Evolutionary conservation across 169 alveolate species (phyloP).

Genomic region (Plasmodium fragile): DNA sequence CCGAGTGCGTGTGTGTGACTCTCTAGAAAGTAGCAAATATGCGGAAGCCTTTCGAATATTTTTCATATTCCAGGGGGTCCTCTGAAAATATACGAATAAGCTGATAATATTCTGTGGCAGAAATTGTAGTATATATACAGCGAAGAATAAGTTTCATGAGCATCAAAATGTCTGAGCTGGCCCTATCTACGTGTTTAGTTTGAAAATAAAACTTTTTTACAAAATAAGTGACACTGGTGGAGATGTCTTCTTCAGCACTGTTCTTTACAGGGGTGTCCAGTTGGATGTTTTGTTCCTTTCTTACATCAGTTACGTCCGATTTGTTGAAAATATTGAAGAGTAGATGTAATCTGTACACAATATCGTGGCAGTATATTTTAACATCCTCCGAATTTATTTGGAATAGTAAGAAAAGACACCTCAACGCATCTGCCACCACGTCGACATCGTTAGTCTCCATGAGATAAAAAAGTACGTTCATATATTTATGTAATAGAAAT

Average conservation of each 20-base stretch:
- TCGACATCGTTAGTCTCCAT: slow-evolving; percentile 35
- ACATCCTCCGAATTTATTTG: slow-evolving; percentile 33
- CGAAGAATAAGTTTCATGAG: slow-evolving; percentile 49
- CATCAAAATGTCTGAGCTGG: slow-evolving; percentile 19
- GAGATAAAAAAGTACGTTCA: slow-evolving; percentile 23
- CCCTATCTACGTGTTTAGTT: slow-evolving; percentile 8
- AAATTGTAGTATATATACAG: background rate
- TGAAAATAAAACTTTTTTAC: slow-evolving; percentile 47
- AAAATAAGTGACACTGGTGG: slow-evolving; percentile 26
- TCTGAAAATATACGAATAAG: slow-evolving; percentile 28
- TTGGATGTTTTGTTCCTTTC: background rate
- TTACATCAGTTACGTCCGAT: background rate
- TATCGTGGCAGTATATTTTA: slow-evolving; percentile 39
- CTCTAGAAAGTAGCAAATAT: slow-evolving; percentile 36
- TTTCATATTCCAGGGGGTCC: slow-evolving; percentile 33
- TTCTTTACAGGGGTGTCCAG: background rate
- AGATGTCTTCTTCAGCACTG: background rate
- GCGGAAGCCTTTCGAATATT: slow-evolving; percentile 34
- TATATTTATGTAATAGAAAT: slow-evolving; percentile 40
- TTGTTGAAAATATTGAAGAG: slow-evolving; percentile 36
- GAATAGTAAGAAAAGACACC: slow-evolving; percentile 29
- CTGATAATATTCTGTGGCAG: slow-evolving; percentile 14
- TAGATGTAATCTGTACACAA: slow-evolving; percentile 58
- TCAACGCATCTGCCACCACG: slow-evolving; percentile 41
- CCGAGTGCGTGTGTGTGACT: background rate